These are phyloP conservation scores for Ceratocystis huliohia DNA, from an alignment of 2,329 filamentous ascomycete species.

Conservation along the genomic window DNA sequence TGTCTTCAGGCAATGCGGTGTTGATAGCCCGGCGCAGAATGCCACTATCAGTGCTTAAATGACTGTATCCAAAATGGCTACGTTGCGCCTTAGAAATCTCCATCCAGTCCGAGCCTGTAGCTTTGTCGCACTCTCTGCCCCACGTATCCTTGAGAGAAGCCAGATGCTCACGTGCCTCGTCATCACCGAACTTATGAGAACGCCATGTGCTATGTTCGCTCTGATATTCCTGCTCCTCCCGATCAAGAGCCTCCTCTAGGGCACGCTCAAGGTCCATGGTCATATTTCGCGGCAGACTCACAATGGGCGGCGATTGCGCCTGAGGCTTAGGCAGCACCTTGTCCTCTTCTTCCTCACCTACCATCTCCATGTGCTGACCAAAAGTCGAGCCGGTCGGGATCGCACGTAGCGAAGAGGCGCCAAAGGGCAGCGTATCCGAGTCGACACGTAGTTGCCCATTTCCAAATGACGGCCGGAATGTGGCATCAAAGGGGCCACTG, in stretches of 20 bases:
- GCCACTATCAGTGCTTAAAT: neutral
- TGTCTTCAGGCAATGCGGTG: neutral
- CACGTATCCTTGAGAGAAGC: neutral
- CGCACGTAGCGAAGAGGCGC: neutral
- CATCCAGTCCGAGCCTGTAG: neutral
- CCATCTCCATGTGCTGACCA: slow-evolving; percentile 9
- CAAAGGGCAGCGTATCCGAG: slow-evolving; percentile 14
- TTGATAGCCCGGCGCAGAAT: neutral
- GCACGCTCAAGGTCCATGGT: slow-evolving; percentile 16
- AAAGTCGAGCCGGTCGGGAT: neutral
- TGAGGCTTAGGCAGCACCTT: neutral
- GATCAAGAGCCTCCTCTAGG: slow-evolving; percentile 13
- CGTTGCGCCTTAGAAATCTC: neutral
- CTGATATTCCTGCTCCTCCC: slow-evolving; percentile 14
- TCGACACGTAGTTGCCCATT: slow-evolving; percentile 13
- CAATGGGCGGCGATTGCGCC: neutral
- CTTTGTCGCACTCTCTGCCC: neutral
- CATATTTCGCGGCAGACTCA: slow-evolving; percentile 8
- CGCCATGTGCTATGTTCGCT: neutral
- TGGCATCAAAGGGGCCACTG: neutral
- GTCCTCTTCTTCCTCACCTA: neutral
- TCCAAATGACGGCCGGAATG: neutral
- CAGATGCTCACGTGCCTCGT: neutral
- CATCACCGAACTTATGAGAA: neutral
- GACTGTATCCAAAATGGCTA: neutral